Evolutionary conservation across 2,329 filamentous ascomycete species (phyloP), one percentile per base, ranked within the genome.

Genomic region (Ophiobolus disseminans): DNA sequence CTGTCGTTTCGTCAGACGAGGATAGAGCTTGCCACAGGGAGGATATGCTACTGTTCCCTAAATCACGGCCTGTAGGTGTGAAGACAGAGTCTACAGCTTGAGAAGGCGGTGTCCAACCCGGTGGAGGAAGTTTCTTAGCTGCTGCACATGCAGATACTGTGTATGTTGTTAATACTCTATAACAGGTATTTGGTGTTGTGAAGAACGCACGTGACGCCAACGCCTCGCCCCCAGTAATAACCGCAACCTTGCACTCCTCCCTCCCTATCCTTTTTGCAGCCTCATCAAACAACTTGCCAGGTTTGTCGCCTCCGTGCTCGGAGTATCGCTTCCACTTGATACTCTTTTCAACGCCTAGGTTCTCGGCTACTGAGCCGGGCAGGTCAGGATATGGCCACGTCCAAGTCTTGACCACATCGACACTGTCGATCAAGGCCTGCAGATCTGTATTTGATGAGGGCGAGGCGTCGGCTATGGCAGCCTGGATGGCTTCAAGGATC

Each of bases 341-440:
- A 9, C 26, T 32, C 11, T 80, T 68, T 2, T 76, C 65, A 3
- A 83, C 72, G 0, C 73, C 75, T 2, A 88, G 66, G 28, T 74
- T 77, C 30, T 78, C 57, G 0, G 80, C 75, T 5, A 89, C 63
- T 1, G 83, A 69, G 4, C 74, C 76, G 0, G 85, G 83, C 1
- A 87, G 68, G 62, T 88, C 80, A 1, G 76, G 69, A 61, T 88
- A 88, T 0, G 81, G 79, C 85, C 85, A 87, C 0, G 85, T 86
- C 85, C 85, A 88, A 0, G 82, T 83, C 31, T 76, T 78, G 8
- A 87, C 84, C 3, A 86, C 78, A 34, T 80, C 75, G 36, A 88
- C 75, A 55, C 80, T 83, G 62, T 87, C 84, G 42, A 86, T 80
- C 1, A 69, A 68, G 0, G 72, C 59, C 50, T 75, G 75, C 0